A percentile compares a stretch with the other conserved stretches of the same genome.
These are phyloP conservation scores for Phialocephala sp. DNA, from an alignment of 2,329 filamentous ascomycete species.

Conservation along the genomic window DNA sequence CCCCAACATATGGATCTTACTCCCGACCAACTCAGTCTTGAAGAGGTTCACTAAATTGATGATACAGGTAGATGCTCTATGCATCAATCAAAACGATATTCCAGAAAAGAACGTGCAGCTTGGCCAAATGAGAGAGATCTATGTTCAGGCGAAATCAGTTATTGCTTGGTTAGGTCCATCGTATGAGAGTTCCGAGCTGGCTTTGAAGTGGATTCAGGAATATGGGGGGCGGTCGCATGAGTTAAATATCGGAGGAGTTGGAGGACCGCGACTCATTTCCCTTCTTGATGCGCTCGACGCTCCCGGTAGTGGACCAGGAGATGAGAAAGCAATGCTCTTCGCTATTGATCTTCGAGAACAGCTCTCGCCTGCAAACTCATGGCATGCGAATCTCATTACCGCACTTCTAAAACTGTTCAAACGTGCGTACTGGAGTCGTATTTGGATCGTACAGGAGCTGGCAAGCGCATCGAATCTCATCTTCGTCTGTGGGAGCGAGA, in stretches of 20 bases:
- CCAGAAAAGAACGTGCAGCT: conserved; percentile 38
- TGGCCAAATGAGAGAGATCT: conserved; percentile 40
- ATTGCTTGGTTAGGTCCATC: conserved; percentile 41
- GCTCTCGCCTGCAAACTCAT: conserved; percentile 22
- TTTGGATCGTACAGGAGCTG: conserved; percentile 28
- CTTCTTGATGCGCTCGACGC: conserved; percentile 20
- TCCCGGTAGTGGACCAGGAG: background rate
- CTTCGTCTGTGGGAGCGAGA: conserved; percentile 19
- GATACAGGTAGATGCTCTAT: conserved; percentile 32
- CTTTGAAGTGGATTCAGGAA: conserved; percentile 25
- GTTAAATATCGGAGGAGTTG: conserved; percentile 19
- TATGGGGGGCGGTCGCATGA: conserved; percentile 19
- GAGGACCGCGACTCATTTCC: conserved; percentile 12
- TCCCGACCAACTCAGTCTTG: too few relatives aligned
- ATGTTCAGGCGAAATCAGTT: conserved; percentile 32
- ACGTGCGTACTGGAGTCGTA: conserved; percentile 25
- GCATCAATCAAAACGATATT: conserved; percentile 39
- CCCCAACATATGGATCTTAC: too few relatives aligned
- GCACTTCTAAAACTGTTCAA: conserved; percentile 20
- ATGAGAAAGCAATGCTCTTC: conserved; percentile 19
- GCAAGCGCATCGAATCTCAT: conserved; percentile 16
- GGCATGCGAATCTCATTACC: conserved; percentile 19
- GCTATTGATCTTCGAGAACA: conserved; percentile 17
- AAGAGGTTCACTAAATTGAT: too few relatives aligned
- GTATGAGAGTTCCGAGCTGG: conserved; percentile 19